A percentile compares a stretch with the other conserved stretches of the same genome.
Evolutionary conservation across 306 rosid species (phyloP).

Genomic region (Rosa persica): DNA sequence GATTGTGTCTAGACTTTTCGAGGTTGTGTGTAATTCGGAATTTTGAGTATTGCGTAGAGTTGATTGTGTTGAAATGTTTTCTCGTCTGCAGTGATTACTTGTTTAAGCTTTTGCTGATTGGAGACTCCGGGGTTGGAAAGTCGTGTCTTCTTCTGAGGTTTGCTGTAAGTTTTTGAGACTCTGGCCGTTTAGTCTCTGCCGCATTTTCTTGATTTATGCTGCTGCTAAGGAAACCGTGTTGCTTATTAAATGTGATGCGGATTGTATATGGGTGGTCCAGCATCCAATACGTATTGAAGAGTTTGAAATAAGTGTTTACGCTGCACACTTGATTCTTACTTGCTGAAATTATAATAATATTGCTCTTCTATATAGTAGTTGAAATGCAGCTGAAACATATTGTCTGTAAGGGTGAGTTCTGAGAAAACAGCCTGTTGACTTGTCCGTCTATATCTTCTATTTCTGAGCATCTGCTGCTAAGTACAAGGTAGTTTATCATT

Average conservation of each 20-base stretch:
- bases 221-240: background rate
- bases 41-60: background rate
- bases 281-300: background rate
- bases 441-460: background rate
- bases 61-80: constrained; percentile 4
- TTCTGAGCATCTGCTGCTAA: background rate
- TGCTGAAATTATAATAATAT: background rate
- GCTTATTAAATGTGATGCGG: background rate
- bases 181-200: background rate
- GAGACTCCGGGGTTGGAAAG: constrained; percentile 58
- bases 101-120: constrained; percentile 58
- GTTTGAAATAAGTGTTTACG: background rate
- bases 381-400: background rate
- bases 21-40: background rate
- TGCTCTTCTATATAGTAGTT: background rate
- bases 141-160: constrained; percentile 58
- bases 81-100: constrained; percentile 46
- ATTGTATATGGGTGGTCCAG: background rate
- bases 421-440: background rate
- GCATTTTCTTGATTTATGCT: background rate
- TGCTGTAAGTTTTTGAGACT: constrained; percentile 38
- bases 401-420: background rate
- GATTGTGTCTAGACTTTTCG: background rate
- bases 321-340: background rate
- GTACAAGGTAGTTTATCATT: background rate